These are phyloP conservation scores for Trichomonas vaginalis DNA, from an alignment of 208 protist species.

Conservation along the genomic window DNA sequence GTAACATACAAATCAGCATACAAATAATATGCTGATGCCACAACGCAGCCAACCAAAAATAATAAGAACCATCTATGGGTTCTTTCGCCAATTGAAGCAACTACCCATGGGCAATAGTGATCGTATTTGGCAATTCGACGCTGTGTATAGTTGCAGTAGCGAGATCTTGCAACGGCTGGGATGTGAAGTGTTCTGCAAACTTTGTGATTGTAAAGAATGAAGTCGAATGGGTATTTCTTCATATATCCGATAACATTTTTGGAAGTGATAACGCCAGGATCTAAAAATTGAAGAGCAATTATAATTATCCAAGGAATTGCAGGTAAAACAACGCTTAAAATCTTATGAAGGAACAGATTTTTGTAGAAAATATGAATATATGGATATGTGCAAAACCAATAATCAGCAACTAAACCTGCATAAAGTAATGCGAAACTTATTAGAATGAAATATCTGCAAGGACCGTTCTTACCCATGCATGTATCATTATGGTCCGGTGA, in stretches of 20 bases:
- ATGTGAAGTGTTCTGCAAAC: background rate
- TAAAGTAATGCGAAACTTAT: background rate
- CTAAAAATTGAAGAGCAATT: background rate
- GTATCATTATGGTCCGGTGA: background rate
- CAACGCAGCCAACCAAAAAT: background rate
- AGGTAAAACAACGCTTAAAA: background rate
- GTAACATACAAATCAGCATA: background rate
- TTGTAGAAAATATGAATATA: background rate
- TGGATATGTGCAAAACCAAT: background rate
- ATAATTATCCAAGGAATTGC: background rate
- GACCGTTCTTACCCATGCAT: background rate
- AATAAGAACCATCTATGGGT: background rate
- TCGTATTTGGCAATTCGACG: background rate
- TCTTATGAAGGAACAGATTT: background rate
- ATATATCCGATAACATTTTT: background rate
- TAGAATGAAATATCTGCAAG: background rate
- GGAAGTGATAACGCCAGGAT: background rate
- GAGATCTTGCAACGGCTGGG: background rate
- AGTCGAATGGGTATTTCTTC: background rate
- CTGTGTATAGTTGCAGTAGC: background rate
- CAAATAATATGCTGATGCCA: background rate
- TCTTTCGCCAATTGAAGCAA: conserved; percentile 5
- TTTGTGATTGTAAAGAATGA: background rate
- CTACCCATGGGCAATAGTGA: background rate
- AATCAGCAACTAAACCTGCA: background rate